Conservation (phyloP, 164 flowering plant genomes). For the Nymphaea thermarum region DNA sequence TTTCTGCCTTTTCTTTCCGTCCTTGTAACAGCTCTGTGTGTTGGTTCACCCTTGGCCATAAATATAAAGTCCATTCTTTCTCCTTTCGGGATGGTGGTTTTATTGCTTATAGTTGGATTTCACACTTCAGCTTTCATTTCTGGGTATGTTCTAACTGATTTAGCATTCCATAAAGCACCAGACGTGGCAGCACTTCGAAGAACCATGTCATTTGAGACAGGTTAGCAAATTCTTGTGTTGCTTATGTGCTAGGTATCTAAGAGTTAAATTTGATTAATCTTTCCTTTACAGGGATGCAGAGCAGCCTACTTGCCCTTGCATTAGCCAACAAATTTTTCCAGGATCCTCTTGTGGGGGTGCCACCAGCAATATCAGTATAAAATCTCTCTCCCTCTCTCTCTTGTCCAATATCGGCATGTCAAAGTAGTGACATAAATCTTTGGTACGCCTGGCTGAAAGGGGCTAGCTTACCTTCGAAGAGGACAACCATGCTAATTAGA, state of each 20-base stretch:
- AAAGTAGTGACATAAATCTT: background rate
- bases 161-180: constrained; percentile 38
- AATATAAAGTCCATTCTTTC: constrained; percentile 67
- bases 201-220: constrained; percentile 89
- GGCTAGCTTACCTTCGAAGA: background rate
- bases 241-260: background rate
- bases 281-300: constrained; percentile 69
- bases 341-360: constrained; percentile 90
- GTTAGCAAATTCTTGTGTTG: constrained; percentile 19
- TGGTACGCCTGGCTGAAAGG: background rate
- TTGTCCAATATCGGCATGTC: background rate
- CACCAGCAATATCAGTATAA: constrained; percentile 93
- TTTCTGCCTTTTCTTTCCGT: constrained; percentile 84
- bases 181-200: constrained; percentile 78
- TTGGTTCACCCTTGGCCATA: constrained; percentile 91
- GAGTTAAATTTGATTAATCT: background rate
- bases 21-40: constrained; percentile 82
- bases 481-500: background rate
- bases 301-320: constrained; percentile 93
- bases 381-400: background rate
- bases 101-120: constrained; percentile 57
- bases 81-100: constrained; percentile 60
- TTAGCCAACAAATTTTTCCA: constrained; percentile 85
- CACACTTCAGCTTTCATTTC: constrained; percentile 66
- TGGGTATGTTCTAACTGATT: constrained; percentile 59